Conservation (phyloP, 176 grass and related monocot species). For the Aegilops umbellulata region DNA sequence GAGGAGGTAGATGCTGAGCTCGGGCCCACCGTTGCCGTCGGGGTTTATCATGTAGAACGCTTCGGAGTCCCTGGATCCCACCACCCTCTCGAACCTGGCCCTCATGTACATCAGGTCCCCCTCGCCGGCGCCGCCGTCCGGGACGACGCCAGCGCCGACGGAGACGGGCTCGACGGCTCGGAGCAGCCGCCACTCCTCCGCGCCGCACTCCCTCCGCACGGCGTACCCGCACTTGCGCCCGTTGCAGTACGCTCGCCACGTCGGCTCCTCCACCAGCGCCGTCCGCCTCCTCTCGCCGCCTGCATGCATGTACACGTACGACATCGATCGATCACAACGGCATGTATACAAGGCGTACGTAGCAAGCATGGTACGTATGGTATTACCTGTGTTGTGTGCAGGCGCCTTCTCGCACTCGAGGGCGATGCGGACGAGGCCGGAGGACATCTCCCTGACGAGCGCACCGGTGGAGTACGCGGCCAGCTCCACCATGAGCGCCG, state of each 20-base stretch:
- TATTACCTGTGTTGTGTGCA: neutral
- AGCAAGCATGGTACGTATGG: neutral
- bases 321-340: neutral
- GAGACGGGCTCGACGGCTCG: constrained; percentile 63
- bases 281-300: neutral
- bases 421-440: constrained; percentile 76
- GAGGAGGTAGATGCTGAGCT: constrained; percentile 82
- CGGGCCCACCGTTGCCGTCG: constrained; percentile 53
- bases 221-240: constrained; percentile 85
- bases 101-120: constrained; percentile 90
- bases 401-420: constrained; percentile 61
- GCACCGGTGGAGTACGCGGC: constrained; percentile 58
- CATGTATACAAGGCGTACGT: neutral
- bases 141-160: constrained; percentile 72
- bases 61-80: constrained; percentile 69
- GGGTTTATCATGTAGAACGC: constrained; percentile 89
- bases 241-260: constrained; percentile 87
- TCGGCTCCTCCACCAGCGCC: constrained; percentile 61
- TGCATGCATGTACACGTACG: neutral
- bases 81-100: constrained; percentile 81
- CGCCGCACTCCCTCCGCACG: constrained; percentile 54
- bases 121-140: constrained; percentile 17
- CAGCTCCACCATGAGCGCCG: constrained; percentile 68
- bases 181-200: constrained; percentile 50
- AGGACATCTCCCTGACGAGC: constrained; percentile 88